Conservation (phyloP, 768 basidiomycete genomes). For the Agaricus subrufescens region DNA sequence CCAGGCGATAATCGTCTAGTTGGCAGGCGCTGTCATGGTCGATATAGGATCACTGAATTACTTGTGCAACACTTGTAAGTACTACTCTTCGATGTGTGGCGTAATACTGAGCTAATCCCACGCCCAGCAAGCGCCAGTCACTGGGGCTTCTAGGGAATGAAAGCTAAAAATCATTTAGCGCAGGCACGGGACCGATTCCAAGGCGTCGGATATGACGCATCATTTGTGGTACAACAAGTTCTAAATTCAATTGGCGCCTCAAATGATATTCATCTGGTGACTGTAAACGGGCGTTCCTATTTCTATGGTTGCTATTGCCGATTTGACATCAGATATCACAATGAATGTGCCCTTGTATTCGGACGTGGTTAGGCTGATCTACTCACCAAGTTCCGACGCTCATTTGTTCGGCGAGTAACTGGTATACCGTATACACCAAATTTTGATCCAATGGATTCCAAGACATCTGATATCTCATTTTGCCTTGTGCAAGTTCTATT, state of each 20-base stretch:
- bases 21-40: constrained; percentile 32
- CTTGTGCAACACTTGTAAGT: constrained; percentile 40
- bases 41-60: constrained; percentile 39
- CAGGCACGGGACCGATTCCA: constrained; percentile 37
- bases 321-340: constrained; percentile 24
- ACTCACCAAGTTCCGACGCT: not conserved
- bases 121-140: too few relatives aligned
- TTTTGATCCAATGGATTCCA: not conserved
- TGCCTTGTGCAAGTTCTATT: not conserved
- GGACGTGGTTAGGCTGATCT: not conserved
- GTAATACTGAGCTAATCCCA: too few relatives aligned
- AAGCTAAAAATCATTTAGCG: constrained; percentile 17
- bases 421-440: not conserved
- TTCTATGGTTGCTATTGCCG: constrained; percentile 26
- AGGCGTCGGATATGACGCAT: constrained; percentile 35
- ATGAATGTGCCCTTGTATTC: constrained; percentile 14
- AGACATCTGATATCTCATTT: not conserved
- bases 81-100: too few relatives aligned
- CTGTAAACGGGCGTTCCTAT: constrained; percentile 34
- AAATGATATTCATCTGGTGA: constrained; percentile 19
- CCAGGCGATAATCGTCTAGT: constrained; percentile 27
- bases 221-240: constrained; percentile 25
- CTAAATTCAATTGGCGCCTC: not conserved
- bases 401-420: not conserved
- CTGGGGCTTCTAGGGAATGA: not conserved